A percentile compares a stretch with the other conserved stretches of the same genome.
These are phyloP conservation scores for Nicotiana otophora DNA, from an alignment of 257 asterid genomes.

Conservation along the genomic window DNA sequence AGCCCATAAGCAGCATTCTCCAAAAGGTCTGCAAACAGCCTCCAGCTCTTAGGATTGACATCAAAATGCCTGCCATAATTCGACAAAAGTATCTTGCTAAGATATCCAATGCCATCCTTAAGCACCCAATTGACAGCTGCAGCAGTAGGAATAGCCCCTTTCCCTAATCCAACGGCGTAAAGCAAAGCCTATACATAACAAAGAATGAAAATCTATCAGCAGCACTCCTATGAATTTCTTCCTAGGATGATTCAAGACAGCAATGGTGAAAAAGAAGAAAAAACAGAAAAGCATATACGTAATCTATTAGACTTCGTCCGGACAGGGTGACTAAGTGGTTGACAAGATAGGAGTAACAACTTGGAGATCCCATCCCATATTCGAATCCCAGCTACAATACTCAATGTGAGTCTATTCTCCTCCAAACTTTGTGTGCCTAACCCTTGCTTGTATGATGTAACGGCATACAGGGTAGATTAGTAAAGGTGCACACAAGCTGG, in stretches of 20 bases:
- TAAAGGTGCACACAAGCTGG: too few relatives aligned
- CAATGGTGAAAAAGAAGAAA: background rate
- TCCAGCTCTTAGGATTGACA: constrained; percentile 96
- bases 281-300: background rate
- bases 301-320: background rate
- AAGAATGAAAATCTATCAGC: background rate
- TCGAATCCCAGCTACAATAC: too few relatives aligned
- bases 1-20: constrained; percentile 95
- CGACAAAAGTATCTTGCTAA: constrained; percentile 84
- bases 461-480: too few relatives aligned
- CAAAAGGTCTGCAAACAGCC: constrained; percentile 85
- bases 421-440: too few relatives aligned
- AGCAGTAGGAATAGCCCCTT: constrained; percentile 97
- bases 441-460: too few relatives aligned
- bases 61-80: constrained; percentile 95
- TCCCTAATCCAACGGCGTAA: constrained; percentile 95
- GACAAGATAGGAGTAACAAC: too few relatives aligned
- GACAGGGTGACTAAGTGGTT: too few relatives aligned
- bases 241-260: background rate
- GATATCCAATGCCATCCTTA: constrained; percentile 95
- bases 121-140: constrained; percentile 98
- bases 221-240: background rate
- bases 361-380: too few relatives aligned
- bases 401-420: too few relatives aligned
- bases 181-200: constrained; percentile 60